These are phyloP conservation scores for Seiridium cupressi DNA, from an alignment of 2,329 filamentous ascomycete genomes.

Conservation along the genomic window DNA sequence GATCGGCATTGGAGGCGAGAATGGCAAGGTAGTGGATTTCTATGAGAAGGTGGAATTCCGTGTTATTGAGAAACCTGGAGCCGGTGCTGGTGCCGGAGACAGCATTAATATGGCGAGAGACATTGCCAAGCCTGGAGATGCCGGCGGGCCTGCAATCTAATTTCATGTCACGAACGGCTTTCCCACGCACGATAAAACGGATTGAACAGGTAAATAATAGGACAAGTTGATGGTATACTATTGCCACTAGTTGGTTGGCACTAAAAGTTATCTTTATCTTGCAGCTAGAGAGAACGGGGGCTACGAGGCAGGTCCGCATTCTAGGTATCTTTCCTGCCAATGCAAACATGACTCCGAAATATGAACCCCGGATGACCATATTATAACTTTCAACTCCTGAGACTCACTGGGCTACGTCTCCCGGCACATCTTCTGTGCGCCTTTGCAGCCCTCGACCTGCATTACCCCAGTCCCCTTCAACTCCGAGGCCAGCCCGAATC, in stretches of 20 bases:
- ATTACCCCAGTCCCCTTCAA: constrained; percentile 6
- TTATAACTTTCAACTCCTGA: neutral
- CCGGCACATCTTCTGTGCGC: neutral
- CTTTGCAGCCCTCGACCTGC: neutral
- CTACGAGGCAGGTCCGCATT: neutral
- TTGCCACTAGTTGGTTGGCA: neutral
- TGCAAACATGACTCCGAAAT: neutral
- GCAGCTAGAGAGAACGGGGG: neutral
- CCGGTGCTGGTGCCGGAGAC: constrained; percentile 24
- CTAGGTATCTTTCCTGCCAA: constrained; percentile 4
- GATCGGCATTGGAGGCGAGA: constrained; percentile 44
- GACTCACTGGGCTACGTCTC: neutral
- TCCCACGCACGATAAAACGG: no score
- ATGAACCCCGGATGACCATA: neutral
- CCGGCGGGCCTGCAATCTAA: neutral
- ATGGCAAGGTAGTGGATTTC: constrained; percentile 45
- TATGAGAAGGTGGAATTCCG: constrained; percentile 47
- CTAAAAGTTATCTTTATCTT: neutral
- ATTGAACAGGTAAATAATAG: no score
- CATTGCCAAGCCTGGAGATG: constrained; percentile 12
- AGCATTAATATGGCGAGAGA: constrained; percentile 42
- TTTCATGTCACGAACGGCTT: no score
- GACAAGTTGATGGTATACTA: neutral
- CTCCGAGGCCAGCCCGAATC: constrained; percentile 10
- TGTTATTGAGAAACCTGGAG: constrained; percentile 26